phyloP scores from a whole-genome alignment of 2,329 filamentous ascomycete species.

The Ploettnerulaceae sp. region DNA sequence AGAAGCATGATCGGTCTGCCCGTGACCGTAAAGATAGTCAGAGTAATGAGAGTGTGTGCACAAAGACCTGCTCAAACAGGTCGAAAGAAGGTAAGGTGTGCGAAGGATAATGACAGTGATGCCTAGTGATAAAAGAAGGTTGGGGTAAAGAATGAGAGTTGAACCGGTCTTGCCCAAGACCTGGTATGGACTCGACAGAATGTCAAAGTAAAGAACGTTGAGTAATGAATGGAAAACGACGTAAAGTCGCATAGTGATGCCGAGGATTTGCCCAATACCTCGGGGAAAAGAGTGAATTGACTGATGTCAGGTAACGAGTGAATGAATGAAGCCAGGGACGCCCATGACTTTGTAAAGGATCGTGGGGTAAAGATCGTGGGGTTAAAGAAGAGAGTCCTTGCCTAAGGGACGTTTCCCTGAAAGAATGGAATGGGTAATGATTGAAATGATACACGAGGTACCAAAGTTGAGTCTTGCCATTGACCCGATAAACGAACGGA shows the following conservation, averaged over 20 bases:
- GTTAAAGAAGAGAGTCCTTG: background rate
- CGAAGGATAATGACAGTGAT: background rate
- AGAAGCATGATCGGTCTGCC: background rate
- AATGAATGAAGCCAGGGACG: conserved; percentile 1
- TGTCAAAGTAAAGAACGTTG: background rate
- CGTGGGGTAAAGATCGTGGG: background rate
- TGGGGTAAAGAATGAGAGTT: background rate
- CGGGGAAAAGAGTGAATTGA: background rate
- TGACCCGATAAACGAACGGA: background rate
- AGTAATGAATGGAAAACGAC: background rate
- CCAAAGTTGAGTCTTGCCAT: conserved; percentile 3
- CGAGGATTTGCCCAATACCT: background rate
- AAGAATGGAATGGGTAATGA: conserved; percentile 4
- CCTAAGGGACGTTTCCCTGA: background rate
- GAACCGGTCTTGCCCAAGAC: background rate
- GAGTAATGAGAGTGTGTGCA: background rate
- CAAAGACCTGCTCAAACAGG: background rate
- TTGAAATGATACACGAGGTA: background rate
- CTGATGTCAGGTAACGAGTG: background rate
- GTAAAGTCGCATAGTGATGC: background rate
- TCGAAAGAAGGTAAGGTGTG: background rate
- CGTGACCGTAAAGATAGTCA: background rate
- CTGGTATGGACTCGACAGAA: background rate
- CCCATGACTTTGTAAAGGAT: background rate
- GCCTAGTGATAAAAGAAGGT: background rate